Conservation (phyloP, 2,329 filamentous ascomycete genomes). For the Aspergillus intermedius region DNA sequence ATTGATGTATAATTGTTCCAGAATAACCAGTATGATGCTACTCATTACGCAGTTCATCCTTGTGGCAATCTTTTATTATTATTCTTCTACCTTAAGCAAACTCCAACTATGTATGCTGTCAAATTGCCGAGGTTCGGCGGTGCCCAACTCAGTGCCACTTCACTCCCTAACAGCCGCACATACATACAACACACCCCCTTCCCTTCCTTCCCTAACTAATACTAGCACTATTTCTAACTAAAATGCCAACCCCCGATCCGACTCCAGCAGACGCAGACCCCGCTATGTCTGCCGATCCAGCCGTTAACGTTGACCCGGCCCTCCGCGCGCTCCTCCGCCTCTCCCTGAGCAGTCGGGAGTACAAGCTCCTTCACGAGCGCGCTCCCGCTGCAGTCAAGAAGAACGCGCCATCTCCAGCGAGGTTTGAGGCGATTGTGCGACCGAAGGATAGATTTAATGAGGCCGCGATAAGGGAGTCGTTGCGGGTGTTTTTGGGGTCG, state of each 20-base stretch:
- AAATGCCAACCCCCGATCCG: not conserved
- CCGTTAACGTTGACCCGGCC: conserved; percentile 54
- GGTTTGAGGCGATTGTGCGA: conserved; percentile 47
- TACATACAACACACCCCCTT: not conserved
- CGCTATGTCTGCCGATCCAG: conserved; percentile 2
- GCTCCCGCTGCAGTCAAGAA: conserved; percentile 54
- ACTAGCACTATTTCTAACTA: not conserved
- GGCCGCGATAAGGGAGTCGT: conserved; percentile 61
- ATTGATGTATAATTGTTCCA: too few species aligned
- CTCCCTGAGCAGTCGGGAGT: conserved; percentile 76
- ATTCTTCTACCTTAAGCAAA: not conserved
- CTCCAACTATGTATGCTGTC: not conserved
- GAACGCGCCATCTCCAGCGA: conserved; percentile 44
- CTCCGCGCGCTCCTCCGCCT: conserved; percentile 81
- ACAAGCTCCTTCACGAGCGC: conserved; percentile 72
- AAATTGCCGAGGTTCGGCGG: not conserved
- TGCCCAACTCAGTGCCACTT: not conserved
- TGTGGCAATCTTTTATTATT: not conserved
- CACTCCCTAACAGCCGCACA: not conserved
- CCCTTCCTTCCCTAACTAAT: not conserved
- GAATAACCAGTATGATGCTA: too few species aligned
- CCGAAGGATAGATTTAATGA: conserved; percentile 61
- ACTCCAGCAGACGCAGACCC: conserved; percentile 7
- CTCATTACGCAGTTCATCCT: too few species aligned
- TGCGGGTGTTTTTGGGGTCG: conserved; percentile 63